Percentiles rank a stretch among this genome's conserved stretches.
Evolutionary conservation across 768 basidiomycete species (phyloP).

Genomic region (Trametes punicea): DNA sequence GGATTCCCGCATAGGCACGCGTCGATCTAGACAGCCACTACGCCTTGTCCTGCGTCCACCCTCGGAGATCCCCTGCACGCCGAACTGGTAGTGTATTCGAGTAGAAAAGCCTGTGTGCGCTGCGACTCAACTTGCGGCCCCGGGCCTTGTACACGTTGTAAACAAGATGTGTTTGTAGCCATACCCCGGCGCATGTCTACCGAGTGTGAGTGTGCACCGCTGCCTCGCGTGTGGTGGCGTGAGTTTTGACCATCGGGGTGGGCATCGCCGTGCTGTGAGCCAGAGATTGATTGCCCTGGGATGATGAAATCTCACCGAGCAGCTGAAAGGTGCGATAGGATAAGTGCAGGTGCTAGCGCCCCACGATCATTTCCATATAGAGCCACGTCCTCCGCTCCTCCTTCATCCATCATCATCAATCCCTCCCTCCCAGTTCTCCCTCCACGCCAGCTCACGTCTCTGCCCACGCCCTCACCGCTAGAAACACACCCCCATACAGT

Average conservation of each 20-base stretch:
- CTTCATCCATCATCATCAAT: not conserved
- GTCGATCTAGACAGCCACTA: not conserved
- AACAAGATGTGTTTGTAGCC: slow-evolving; percentile 16
- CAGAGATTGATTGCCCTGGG: too few relatives aligned
- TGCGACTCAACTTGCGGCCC: slow-evolving; percentile 36
- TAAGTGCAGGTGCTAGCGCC: too few relatives aligned
- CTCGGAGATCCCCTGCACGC: not conserved
- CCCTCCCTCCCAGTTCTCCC: not conserved
- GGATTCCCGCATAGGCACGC: too few relatives aligned
- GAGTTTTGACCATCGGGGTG: not conserved
- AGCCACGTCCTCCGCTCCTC: slow-evolving; percentile 1
- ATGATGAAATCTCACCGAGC: too few relatives aligned
- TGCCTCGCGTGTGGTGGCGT: not conserved
- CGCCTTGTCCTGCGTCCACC: not conserved
- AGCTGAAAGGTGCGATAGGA: too few relatives aligned
- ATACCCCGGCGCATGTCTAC: not conserved
- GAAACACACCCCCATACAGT: not conserved
- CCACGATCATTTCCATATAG: slow-evolving; percentile 14
- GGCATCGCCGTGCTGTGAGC: not conserved
- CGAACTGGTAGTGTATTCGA: not conserved
- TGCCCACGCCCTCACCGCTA: not conserved
- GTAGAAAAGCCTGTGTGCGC: slow-evolving; percentile 15
- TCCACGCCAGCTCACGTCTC: not conserved
- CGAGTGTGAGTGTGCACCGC: not conserved
- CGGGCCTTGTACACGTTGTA: slow-evolving; percentile 22